These are phyloP conservation scores for Huiozyma naganishii DNA, from an alignment of 805 yeast genomes.

Conservation along the genomic window DNA sequence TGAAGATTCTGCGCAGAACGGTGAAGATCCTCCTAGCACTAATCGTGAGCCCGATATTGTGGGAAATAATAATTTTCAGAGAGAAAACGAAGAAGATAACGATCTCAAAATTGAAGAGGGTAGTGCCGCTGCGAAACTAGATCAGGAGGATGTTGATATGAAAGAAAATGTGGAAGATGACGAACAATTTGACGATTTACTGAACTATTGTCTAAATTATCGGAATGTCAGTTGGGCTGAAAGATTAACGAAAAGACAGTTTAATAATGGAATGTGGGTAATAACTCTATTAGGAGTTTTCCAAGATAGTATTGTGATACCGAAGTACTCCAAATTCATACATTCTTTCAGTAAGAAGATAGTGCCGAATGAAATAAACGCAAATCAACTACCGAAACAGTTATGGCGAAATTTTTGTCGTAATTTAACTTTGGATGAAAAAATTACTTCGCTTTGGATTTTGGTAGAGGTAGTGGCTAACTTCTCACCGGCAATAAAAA, in stretches of 20 bases:
- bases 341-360: constrained; percentile 43
- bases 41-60: background rate
- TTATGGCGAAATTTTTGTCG: constrained; percentile 44
- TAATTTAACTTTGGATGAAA: constrained; percentile 40
- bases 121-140: constrained; percentile 10
- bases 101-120: constrained; percentile 9
- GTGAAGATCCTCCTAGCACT: constrained; percentile 1
- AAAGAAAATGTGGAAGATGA: constrained; percentile 8
- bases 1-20: constrained; percentile 3
- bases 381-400: constrained; percentile 26
- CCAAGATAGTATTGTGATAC: constrained; percentile 23
- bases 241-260: constrained; percentile 59
- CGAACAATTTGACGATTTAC: constrained; percentile 12
- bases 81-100: constrained; percentile 16
- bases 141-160: constrained; percentile 7
- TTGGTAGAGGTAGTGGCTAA: constrained; percentile 45
- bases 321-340: constrained; percentile 27
- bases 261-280: constrained; percentile 82
- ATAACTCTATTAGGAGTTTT: constrained; percentile 64
- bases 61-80: constrained; percentile 5
- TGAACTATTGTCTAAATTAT: constrained; percentile 38
- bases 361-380: constrained; percentile 31
- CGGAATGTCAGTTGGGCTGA: constrained; percentile 68
- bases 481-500: constrained; percentile 24
- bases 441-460: constrained; percentile 48